Percentiles rank a stretch among this genome's conserved stretches.
Evolutionary conservation across 768 basidiomycete genomes (phyloP).

Genomic region (Phylloporus sp.): DNA sequence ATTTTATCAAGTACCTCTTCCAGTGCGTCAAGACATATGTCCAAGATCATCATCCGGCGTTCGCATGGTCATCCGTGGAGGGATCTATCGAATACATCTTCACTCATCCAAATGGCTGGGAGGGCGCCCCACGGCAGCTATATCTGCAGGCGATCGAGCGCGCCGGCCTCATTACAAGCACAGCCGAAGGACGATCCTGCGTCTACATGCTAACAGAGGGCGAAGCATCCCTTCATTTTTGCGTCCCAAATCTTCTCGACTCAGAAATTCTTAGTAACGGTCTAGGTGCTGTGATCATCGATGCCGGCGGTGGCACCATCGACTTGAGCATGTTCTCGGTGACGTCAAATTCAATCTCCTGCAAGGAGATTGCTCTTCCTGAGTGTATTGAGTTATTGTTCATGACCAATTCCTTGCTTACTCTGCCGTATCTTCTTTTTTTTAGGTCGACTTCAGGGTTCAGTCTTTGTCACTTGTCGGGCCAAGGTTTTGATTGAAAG

Average conservation of each 20-base stretch:
- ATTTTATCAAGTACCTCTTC: not conserved
- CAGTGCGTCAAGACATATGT: not conserved
- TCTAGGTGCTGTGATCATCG: not conserved
- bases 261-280: not conserved
- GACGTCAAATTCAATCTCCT: not conserved
- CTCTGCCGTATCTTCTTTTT: no score
- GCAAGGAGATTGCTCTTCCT: not conserved
- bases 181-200: slow-evolving; percentile 8
- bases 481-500: not conserved
- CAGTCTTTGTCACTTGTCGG: not conserved
- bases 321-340: not conserved
- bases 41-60: not conserved
- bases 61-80: not conserved
- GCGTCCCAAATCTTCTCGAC: not conserved
- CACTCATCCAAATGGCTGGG: slow-evolving; percentile 18
- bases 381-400: not conserved
- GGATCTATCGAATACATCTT: slow-evolving; percentile 17
- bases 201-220: slow-evolving; percentile 8
- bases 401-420: not conserved
- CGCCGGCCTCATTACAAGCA: slow-evolving; percentile 17
- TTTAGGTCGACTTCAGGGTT: not conserved
- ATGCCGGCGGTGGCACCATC: not conserved
- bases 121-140: slow-evolving; percentile 8
- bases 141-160: slow-evolving; percentile 15
- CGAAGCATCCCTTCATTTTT: slow-evolving; percentile 1